These are phyloP conservation scores for Verticillium zaregamsianum DNA, from an alignment of 2,329 filamentous ascomycete genomes.

Conservation along the genomic window DNA sequence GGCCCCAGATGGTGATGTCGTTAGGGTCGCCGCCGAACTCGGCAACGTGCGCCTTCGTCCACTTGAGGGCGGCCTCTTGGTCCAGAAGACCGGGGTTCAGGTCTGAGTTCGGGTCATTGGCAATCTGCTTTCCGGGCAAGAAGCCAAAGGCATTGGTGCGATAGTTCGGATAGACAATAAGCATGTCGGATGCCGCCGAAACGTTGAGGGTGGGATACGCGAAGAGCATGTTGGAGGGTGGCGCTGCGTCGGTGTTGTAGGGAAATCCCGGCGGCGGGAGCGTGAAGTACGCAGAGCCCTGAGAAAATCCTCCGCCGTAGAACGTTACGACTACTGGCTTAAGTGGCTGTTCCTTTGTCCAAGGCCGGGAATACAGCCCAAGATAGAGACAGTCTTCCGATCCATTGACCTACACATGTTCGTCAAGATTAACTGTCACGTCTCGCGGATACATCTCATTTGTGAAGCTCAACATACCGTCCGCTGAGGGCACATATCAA, in stretches of 20 bases:
- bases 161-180: conserved; percentile 45
- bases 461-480: conserved; percentile 29
- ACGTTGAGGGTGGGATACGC: conserved; percentile 54
- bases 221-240: not conserved
- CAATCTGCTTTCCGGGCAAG: conserved; percentile 42
- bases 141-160: conserved; percentile 54
- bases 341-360: conserved; percentile 35
- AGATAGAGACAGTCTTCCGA: conserved; percentile 60
- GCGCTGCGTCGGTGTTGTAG: not conserved
- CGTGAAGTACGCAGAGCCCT: conserved; percentile 49
- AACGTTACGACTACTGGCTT: conserved; percentile 57
- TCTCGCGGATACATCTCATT: not conserved
- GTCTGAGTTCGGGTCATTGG: conserved; percentile 37
- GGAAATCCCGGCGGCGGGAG: conserved; percentile 44
- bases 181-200: conserved; percentile 42
- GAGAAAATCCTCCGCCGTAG: conserved; percentile 58
- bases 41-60: conserved; percentile 20
- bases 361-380: conserved; percentile 55
- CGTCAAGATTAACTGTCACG: not conserved
- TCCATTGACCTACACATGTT: conserved; percentile 34
- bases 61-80: conserved; percentile 20
- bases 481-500: conserved; percentile 56
- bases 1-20: conserved; percentile 21
- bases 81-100: conserved; percentile 44
- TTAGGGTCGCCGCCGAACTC: conserved; percentile 21